phyloP scores from a whole-genome alignment of 495 filamentous ascomycete genomes.

The Tuber indicum region DNA sequence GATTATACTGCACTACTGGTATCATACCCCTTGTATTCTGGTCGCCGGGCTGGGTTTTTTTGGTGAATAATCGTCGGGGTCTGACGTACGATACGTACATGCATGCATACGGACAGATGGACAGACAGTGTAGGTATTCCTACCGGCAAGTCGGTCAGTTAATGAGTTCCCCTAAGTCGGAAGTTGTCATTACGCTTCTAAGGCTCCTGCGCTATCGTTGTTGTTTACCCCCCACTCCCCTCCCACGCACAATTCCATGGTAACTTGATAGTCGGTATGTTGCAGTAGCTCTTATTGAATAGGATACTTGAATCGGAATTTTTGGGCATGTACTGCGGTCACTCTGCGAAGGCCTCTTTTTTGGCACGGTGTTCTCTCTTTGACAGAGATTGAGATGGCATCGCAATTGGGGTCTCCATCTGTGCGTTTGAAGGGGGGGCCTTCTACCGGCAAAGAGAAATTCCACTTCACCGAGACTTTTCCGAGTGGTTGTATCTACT shows the following conservation, averaged over 20 bases:
- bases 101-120: too few species aligned
- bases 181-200: background rate
- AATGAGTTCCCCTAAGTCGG: too few species aligned
- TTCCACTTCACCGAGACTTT: background rate
- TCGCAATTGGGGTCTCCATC: background rate
- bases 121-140: background rate
- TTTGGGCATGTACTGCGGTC: too few species aligned
- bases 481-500: background rate
- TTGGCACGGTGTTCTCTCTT: background rate
- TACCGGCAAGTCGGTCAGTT: background rate
- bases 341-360: background rate
- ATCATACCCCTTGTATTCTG: too few species aligned
- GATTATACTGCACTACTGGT: too few species aligned
- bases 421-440: background rate
- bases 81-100: too few species aligned
- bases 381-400: background rate
- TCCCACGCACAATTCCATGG: background rate
- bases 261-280: background rate
- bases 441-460: background rate
- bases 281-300: background rate
- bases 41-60: too few species aligned
- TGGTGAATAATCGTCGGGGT: too few species aligned
- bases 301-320: background rate
- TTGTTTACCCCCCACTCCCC: background rate
- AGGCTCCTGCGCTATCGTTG: background rate